Evolutionary conservation across 2,329 filamentous ascomycete species (phyloP).

Genomic region (Cytospora chrysosperma): DNA sequence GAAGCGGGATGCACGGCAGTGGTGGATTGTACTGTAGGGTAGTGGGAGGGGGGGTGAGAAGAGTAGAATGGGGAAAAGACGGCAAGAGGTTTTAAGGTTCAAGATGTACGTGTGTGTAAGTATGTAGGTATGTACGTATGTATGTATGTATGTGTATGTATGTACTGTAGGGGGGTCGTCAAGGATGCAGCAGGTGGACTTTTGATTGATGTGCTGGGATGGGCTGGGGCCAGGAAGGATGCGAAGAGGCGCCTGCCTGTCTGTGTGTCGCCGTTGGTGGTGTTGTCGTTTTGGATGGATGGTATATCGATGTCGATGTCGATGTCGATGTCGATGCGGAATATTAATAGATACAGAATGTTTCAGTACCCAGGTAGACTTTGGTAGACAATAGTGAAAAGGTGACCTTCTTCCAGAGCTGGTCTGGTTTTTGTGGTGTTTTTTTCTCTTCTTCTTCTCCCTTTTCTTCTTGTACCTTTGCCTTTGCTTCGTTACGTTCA

Average conservation of each 20-base stretch:
- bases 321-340: no score
- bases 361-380: no score
- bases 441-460: background rate
- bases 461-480: background rate
- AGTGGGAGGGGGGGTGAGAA: background rate
- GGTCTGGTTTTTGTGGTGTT: background rate
- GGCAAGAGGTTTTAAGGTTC: background rate
- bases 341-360: no score
- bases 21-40: background rate
- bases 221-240: background rate
- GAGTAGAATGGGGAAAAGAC: background rate
- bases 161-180: background rate
- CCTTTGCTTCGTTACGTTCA: background rate
- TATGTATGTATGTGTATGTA: no score
- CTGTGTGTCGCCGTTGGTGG: no score
- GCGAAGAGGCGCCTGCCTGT: background rate
- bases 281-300: no score
- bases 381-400: background rate
- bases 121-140: no score
- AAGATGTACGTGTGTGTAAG: no score
- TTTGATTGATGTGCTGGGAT: background rate
- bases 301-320: no score
- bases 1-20: background rate
- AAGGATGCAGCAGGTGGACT: background rate
- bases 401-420: background rate